phyloP scores from a whole-genome alignment of 2,329 filamentous ascomycete genomes.

The Exophiala xenobiotica region DNA sequence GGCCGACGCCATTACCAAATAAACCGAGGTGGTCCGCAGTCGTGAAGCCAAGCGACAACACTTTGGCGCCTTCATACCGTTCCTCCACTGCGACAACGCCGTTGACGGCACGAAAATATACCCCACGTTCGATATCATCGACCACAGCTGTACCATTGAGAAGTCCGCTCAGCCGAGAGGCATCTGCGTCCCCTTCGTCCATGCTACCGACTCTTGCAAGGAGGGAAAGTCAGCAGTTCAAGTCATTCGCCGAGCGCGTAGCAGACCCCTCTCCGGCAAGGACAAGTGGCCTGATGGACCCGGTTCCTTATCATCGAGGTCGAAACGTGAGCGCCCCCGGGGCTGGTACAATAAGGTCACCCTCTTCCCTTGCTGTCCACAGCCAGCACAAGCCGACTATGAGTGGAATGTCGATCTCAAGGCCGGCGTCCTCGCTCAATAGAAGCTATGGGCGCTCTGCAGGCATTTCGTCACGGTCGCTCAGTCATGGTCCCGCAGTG shows the following conservation, averaged over 20 bases:
- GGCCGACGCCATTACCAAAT: slow-evolving; percentile 46
- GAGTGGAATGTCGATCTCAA: slow-evolving; percentile 13
- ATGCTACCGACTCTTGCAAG: slow-evolving; percentile 14
- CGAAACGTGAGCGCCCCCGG: slow-evolving; percentile 20
- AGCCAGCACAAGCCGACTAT: slow-evolving; percentile 22
- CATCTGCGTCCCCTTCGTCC: slow-evolving; percentile 42
- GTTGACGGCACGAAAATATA: slow-evolving; percentile 22
- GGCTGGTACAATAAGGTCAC: slow-evolving; percentile 29
- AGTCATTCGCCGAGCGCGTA: slow-evolving; percentile 30
- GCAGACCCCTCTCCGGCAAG: slow-evolving; percentile 23
- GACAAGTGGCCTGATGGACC: slow-evolving; percentile 26
- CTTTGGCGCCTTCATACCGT: slow-evolving; percentile 25
- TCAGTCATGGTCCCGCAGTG: slow-evolving; percentile 11
- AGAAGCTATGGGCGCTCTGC: slow-evolving; percentile 19
- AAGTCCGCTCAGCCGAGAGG: slow-evolving; percentile 44
- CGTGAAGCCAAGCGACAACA: slow-evolving; percentile 58
- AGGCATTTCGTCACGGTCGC: slow-evolving; percentile 17
- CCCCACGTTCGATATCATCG: slow-evolving; percentile 36
- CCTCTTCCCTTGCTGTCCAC: slow-evolving; percentile 28
- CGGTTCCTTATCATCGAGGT: slow-evolving; percentile 29
- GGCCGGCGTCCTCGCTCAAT: slow-evolving; percentile 26
- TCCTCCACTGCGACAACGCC: slow-evolving; percentile 25
- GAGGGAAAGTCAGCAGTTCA: slow-evolving; percentile 25
- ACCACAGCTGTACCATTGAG: slow-evolving; percentile 43
- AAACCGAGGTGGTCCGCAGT: slow-evolving; percentile 73